Conservation (phyloP, 1,284 basidiomycete genomes). For the Wolfiporia cocos region DNA sequence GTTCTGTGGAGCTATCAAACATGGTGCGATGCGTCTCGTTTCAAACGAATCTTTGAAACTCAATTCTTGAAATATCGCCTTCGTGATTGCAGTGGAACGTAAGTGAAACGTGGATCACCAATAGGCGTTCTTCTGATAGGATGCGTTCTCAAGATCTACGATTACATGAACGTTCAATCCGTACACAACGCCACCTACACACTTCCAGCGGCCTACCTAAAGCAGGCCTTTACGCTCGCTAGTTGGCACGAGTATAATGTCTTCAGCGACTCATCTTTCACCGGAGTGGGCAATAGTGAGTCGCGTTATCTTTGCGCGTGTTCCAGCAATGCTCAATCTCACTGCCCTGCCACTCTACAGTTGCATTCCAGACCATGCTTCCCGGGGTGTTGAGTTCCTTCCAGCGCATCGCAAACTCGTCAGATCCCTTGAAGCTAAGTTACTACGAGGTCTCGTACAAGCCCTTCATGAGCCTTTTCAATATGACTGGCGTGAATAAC, state of each 20-base stretch:
- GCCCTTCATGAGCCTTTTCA: constrained; percentile 49
- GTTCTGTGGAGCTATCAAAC: constrained; percentile 35
- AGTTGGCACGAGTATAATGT: constrained; percentile 46
- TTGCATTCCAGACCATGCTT: constrained; percentile 41
- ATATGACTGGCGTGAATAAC: constrained; percentile 36
- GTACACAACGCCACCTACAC: constrained; percentile 39
- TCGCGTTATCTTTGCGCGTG: no score
- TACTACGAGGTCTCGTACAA: constrained; percentile 45
- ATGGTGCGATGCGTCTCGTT: constrained; percentile 25
- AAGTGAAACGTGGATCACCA: constrained; percentile 3
- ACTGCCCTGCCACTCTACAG: no score
- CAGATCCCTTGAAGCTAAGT: constrained; percentile 36
- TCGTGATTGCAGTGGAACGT: constrained; percentile 29
- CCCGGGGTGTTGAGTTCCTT: constrained; percentile 39
- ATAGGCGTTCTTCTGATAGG: background rate
- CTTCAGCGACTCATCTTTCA: constrained; percentile 33
- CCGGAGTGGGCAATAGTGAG: constrained; percentile 33
- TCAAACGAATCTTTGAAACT: background rate
- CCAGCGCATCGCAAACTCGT: constrained; percentile 34
- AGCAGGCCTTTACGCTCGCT: constrained; percentile 37
- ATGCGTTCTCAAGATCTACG: constrained; percentile 32
- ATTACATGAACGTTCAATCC: constrained; percentile 45
- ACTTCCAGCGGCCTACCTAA: constrained; percentile 28
- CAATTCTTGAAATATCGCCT: background rate
- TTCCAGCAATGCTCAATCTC: no score